Evolutionary conservation across 257 asterid species (phyloP).

Genomic region (Ilex asprella): DNA sequence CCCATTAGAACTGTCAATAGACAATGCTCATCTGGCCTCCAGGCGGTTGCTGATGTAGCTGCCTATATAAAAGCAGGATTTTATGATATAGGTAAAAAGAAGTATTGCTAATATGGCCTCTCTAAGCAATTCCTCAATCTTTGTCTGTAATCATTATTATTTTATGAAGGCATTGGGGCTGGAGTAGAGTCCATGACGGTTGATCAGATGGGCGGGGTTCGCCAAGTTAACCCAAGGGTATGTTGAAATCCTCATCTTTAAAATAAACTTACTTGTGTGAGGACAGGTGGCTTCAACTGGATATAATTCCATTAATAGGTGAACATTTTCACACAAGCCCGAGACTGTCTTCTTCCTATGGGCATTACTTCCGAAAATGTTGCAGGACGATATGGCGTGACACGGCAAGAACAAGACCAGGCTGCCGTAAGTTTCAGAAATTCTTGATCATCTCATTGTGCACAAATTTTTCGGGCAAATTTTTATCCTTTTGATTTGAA

Average conservation of each 20-base stretch:
- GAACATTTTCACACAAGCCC: constrained; percentile 57
- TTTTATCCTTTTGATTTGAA: constrained; percentile 18
- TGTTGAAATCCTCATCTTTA: constrained; percentile 9
- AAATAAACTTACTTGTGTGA: not conserved
- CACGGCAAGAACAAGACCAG: constrained; percentile 85
- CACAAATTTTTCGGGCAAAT: not conserved
- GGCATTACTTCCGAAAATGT: constrained; percentile 91
- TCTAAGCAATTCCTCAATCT: not conserved
- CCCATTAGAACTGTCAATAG: constrained; percentile 87
- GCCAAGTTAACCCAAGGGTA: constrained; percentile 52
- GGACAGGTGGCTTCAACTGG: constrained; percentile 8
- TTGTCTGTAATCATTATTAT: not conserved
- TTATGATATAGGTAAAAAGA: constrained; percentile 64
- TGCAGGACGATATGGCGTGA: constrained; percentile 75
- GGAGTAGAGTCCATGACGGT: constrained; percentile 85
- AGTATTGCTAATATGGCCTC: not conserved
- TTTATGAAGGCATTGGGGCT: constrained; percentile 72
- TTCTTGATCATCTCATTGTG: not conserved
- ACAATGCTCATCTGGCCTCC: constrained; percentile 94
- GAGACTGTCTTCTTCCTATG: constrained; percentile 92
- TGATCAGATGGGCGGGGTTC: constrained; percentile 31
- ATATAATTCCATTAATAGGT: constrained; percentile 29
- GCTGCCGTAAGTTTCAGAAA: constrained; percentile 61
- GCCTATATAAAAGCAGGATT: constrained; percentile 86
- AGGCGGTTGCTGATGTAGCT: constrained; percentile 95